Evolutionary conservation across 2,329 filamentous ascomycete genomes (phyloP), one percentile per base, ranked within the genome.

Genomic region (Colletotrichum caudatum): DNA sequence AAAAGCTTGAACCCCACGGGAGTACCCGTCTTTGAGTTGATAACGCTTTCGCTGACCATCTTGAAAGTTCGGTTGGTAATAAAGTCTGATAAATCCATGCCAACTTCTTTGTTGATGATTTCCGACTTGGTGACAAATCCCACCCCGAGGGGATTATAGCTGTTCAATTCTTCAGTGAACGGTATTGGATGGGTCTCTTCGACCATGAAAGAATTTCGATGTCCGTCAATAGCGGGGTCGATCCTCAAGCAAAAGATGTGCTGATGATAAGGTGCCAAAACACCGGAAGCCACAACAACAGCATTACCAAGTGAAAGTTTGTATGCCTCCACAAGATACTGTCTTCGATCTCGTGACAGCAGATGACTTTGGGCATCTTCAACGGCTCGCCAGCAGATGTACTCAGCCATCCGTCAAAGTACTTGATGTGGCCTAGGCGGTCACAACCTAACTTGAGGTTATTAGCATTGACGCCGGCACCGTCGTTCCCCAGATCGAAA

Each of bases 401-500:
- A 41, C 77, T 81, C 14, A 79, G 78, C 73, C 77, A 78, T 1
- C 73, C 80, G 37, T 80, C 77, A 62, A 82, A 80, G 51, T 83
- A 83, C 16, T 81, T 81, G 73, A 92, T 92, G 1, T 88, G 84
- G 7, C 92, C 92, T 0, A 93, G 84, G 74, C 91, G 91, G 76
- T 93, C 91, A 69, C 91, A 93, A 9, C 91, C 91, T 0, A 93
- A 83, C 1, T 83, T 81, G 1, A 93, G 83, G 71, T 92, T 92
- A 78, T 93, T 93, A 26, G 90, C 89, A 61, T 85, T 89, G 73
- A 89, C 84, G 1, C 91, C 91, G 5, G 88, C 87, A 14, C 90
- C 91, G 35, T 88, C 89, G 68, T 92, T 90, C 1, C 91, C 91
- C 71, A 93, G 88, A 75, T 93, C 91, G 73, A 93, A 93, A 0